Base-by-base conservation (phyloP, 2,329 filamentous ascomycete genomes). In the Hypoxylon sp. region DNA sequence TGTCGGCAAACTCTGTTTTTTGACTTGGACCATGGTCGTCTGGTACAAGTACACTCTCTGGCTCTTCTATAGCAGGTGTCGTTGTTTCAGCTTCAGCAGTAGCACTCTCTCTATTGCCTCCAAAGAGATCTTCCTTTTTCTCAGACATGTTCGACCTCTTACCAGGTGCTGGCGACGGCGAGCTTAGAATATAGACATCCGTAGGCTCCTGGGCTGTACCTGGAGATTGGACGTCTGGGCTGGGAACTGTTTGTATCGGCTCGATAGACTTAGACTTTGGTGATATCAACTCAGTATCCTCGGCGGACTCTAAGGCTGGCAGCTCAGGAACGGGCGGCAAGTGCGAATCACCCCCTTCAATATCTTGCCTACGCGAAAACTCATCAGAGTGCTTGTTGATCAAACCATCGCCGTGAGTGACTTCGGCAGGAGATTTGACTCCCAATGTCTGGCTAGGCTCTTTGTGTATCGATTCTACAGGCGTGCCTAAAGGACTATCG, bases 171-270 rank as follows among this genome's bases (percentile, higher is more conserved):
- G 65, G 40, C 58, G 64, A 64, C 30, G 70, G 62, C 16, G 63
- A 65, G 9, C 33, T 44, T 24, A 64, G 62, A 22, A 64, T 30
- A 57, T 70, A 44, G 42, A 40, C 40, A 60, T 70, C 61, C 6
- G 44, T 57, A 40, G 63, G 40, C 18, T 54, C 74, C 58, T 77
- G 71, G 18, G 70, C 62, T 5, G 77, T 76, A 12, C 77, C 78
- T 22, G 78, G 79, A 12, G 79, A 78, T 51, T 78, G 73, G 14
- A 82, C 69, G 68, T 81, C 80, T 11, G 79, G 81, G 70, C 78
- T 83, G 67, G 78, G 74, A 64, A 81, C 77, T 68, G 81, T 81
- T 5, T 78, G 80, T 62, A 77, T 79, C 14, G 80, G 61, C 36
- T 83, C 80, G 14, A 81, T 67, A 4, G 78, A 75, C 26, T 77